Evolutionary conservation across 164 flowering plant species (phyloP), one percentile per base, ranked within the genome.

Genomic region (Malania oleifera): DNA sequence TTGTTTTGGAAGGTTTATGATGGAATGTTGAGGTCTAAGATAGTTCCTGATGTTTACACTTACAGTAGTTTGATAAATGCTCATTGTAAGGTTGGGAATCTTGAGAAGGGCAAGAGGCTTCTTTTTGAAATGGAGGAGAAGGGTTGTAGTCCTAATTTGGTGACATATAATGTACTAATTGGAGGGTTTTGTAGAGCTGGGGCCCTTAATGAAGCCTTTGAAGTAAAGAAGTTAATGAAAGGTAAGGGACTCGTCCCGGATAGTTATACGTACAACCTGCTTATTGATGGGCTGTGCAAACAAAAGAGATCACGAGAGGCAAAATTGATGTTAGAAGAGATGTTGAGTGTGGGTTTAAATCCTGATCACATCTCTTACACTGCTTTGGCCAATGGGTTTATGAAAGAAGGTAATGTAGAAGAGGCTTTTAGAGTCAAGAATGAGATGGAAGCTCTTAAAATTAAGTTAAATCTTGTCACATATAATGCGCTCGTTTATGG

Each of bases 1-100:
- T 37, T 72, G 73, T 82, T 86, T 69, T 88, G 91, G 91, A 77
- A 68, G 72, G 95, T 88, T 7, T 80, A 80, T 62, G 70, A 73
- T 19, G 69, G 62, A 52, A 82, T 88, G 83, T 8, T 68, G 49
- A 79, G 74, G 29, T 67, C 26, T 7, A 67, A 71, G 44, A 38
- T 88, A 0, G 26, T 7, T 19, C 68, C 74, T 54, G 91, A 91
- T 81, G 84, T 73, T 62, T 84, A 83, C 48, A 85, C 89, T 46
- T 84, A 77, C 54, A 73, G 76, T 0, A 78, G 28, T 71, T 57
- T 85, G 67, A 80, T 91, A 12, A 64, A 66, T 23, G 96, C 82
- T 2, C 60, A 70, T 57, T 79, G 74, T 62, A 85, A 72, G 66
- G 71, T 34, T 49, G 91, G 92, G 45, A 73, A 82, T 50, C 67